Conservation (phyloP, 2,329 filamentous ascomycete species). For the Phoma herbarum region DNA sequence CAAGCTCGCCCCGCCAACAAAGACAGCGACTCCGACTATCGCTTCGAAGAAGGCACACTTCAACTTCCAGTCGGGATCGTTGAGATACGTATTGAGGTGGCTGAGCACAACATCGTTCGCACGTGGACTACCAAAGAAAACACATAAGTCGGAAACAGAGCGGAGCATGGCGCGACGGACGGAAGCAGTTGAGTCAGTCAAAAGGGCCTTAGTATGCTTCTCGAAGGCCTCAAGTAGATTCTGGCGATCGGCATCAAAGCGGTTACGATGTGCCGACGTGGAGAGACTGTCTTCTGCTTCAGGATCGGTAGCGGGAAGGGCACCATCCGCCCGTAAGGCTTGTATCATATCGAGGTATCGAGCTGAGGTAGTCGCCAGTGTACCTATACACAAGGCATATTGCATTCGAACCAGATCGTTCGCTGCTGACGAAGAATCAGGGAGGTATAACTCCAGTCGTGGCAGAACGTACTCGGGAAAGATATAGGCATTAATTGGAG, state of each 20-base stretch:
- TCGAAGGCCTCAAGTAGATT: constrained; percentile 88
- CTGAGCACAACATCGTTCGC: constrained; percentile 96
- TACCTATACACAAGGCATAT: constrained; percentile 91
- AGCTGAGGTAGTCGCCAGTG: constrained; percentile 83
- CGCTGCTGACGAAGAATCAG: constrained; percentile 55
- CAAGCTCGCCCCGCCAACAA: constrained; percentile 85
- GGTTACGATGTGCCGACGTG: constrained; percentile 75
- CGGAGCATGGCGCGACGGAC: constrained; percentile 91
- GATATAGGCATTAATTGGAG: constrained; percentile 73
- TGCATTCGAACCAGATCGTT: constrained; percentile 82
- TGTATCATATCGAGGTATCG: constrained; percentile 91
- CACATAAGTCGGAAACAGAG: constrained; percentile 89
- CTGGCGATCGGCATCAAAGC: constrained; percentile 86
- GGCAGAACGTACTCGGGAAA: constrained; percentile 73
- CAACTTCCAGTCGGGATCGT: constrained; percentile 94
- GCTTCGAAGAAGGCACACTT: constrained; percentile 98
- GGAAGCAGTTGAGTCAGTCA: constrained; percentile 85
- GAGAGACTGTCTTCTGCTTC: constrained; percentile 79
- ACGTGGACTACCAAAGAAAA: constrained; percentile 92
- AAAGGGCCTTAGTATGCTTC: constrained; percentile 83
- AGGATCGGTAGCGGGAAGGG: constrained; percentile 78
- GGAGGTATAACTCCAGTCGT: constrained; percentile 65
- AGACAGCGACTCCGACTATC: constrained; percentile 89
- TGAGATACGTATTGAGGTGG: constrained; percentile 95
- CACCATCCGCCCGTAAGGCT: constrained; percentile 82